Base-by-base conservation (phyloP, 2,329 filamentous ascomycete species). In the Paraconiothyrium brasiliense region DNA sequence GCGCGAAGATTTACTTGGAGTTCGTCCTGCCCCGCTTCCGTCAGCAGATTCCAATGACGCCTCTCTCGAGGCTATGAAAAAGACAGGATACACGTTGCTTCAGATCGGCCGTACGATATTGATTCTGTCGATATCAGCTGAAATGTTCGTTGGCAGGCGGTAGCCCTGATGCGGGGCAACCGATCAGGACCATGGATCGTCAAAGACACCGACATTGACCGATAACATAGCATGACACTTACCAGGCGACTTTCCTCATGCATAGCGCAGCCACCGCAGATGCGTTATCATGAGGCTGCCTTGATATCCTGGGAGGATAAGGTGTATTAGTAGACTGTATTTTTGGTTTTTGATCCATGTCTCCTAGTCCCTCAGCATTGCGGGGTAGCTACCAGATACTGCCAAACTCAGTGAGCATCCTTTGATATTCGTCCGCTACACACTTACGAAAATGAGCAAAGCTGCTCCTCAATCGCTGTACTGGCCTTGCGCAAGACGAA, bases 401-500 rank as follows among this genome's bases (percentile, higher is more conserved):
- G 8, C 76, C 76, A 4, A 75, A 75, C 54, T 73, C 72, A 50
- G 73, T 76, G 71, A n/a, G 65, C 52, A 34, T 11, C 27, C 20
- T 30, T 9, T 58, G n/a, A 11, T 11, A 37, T 27, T 27, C 32
- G 35, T 34, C 24, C 43, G 34, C 24, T 59, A 46, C 11, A 20
- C 1, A 20, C 11, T 20, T 13, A 5, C 1, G 6, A 44, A 37
- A n/a, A 13, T 50, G 16, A n/a, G 49, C 2, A 27, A 49, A 77
- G 72, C 74, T 72, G 47, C 67, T 83, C 34, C 82, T 83, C 69
- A 76, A 73, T 64, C 72, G 79, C 4, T 66, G 78, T 83, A 9
- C 69, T 84, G 9, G 73, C 74, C 16, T 71, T 83, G n/a, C 80
- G 82, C 9, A 68, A 79, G 49, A 70, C 72, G 10, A 64, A 84